These are phyloP conservation scores for Talaromyces amestolkiae DNA, from an alignment of 2,329 filamentous ascomycete genomes.

Conservation along the genomic window DNA sequence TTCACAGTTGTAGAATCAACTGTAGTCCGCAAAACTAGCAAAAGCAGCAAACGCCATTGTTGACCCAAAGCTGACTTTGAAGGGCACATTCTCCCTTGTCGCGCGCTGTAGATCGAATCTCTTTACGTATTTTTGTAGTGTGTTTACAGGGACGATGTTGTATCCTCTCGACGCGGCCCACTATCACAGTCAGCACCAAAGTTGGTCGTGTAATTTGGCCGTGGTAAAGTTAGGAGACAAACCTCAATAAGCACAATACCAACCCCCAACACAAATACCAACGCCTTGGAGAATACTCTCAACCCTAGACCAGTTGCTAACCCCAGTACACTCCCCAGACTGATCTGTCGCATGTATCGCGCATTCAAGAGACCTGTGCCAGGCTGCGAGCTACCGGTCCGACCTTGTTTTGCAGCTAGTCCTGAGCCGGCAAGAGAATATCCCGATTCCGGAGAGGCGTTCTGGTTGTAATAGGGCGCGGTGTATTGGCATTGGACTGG, in stretches of 20 bases:
- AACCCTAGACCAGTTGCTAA: constrained; percentile 44
- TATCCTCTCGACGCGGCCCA: constrained; percentile 49
- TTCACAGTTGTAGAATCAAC: neutral
- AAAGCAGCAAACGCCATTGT: constrained; percentile 48
- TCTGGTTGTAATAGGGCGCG: constrained; percentile 27
- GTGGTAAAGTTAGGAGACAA: neutral
- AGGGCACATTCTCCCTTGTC: constrained; percentile 41
- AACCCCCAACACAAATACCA: constrained; percentile 46
- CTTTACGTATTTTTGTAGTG: constrained; percentile 43
- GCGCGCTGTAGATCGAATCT: constrained; percentile 39
- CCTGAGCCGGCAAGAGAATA: constrained; percentile 29
- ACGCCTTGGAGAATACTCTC: constrained; percentile 44
- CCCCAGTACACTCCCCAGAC: constrained; percentile 46
- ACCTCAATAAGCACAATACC: constrained; percentile 47
- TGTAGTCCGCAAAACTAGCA: constrained; percentile 37
- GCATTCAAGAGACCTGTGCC: constrained; percentile 30
- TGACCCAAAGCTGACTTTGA: constrained; percentile 48
- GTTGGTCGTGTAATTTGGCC: no score
- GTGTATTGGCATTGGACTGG: constrained; percentile 41
- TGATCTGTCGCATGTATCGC: constrained; percentile 44
- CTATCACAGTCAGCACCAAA: constrained; percentile 25
- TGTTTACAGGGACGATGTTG: constrained; percentile 42
- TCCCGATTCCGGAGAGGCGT: constrained; percentile 23
- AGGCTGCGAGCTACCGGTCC: constrained; percentile 18
- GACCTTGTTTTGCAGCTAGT: constrained; percentile 28